These are phyloP conservation scores for Globisporangium radiosum DNA, from an alignment of 352 stramenopile species.

Conservation along the genomic window DNA sequence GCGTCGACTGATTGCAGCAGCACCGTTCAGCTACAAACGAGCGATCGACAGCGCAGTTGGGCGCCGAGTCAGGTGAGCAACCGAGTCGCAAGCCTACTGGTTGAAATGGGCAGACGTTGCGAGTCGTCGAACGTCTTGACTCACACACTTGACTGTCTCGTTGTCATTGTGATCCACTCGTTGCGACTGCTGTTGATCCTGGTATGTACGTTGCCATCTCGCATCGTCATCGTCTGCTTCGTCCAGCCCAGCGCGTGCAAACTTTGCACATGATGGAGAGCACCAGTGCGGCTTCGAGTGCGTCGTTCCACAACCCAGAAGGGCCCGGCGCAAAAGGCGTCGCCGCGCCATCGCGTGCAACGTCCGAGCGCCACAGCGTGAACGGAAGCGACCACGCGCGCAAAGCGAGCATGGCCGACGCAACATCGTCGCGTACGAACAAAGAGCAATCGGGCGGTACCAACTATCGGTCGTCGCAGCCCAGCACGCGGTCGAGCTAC, in stretches of 20 bases:
- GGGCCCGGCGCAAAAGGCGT: slow-evolving; percentile 1
- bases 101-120: no score
- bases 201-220: background rate
- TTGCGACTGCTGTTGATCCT: no score
- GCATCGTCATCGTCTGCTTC: no score
- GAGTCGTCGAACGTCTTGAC: no score
- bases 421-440: slow-evolving; percentile 14
- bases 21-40: no score
- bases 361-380: slow-evolving; percentile 8
- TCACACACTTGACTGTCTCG: no score
- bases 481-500: slow-evolving; percentile 5
- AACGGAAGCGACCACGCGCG: slow-evolving; percentile 9
- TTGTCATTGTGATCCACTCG: no score
- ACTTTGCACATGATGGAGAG: slow-evolving; percentile 15
- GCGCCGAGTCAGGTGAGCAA: no score
- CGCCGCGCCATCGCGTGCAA: background rate
- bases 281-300: slow-evolving; percentile 9
- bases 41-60: no score
- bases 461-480: slow-evolving; percentile 11
- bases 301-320: slow-evolving; percentile 8
- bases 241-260: no score
- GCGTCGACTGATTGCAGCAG: no score
- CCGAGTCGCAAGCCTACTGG: no score
- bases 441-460: slow-evolving; percentile 6
- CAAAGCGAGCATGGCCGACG: slow-evolving; percentile 4